Evolutionary conservation across 257 asterid species (phyloP).

Genomic region (Solanum appendiculatum): DNA sequence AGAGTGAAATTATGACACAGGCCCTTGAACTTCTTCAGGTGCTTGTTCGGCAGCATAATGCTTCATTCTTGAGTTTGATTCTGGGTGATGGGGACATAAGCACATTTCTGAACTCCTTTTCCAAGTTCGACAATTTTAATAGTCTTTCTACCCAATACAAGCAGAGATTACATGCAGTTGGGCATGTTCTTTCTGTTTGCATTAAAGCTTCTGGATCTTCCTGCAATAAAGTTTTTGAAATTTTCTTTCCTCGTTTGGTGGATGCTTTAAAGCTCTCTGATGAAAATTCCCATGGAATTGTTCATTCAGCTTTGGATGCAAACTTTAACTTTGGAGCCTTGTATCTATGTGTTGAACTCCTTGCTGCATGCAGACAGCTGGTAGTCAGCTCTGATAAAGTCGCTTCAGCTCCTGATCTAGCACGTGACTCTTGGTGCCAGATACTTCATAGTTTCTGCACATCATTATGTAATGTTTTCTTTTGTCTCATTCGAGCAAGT

Average conservation of each 20-base stretch:
- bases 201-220: constrained; percentile 47
- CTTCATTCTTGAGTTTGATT: constrained; percentile 42
- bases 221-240: constrained; percentile 66
- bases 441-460: constrained; percentile 41
- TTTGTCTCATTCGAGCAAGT: constrained; percentile 31
- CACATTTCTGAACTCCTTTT: constrained; percentile 37
- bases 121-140: constrained; percentile 28
- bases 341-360: constrained; percentile 66
- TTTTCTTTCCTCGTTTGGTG: constrained; percentile 52
- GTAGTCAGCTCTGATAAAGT: constrained; percentile 24
- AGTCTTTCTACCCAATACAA: constrained; percentile 40
- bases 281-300: constrained; percentile 26
- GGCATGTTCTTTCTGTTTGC: constrained; percentile 52
- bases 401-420: constrained; percentile 14
- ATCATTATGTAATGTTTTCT: constrained; percentile 34
- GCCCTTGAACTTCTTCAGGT: constrained; percentile 63
- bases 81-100: constrained; percentile 57
- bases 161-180: constrained; percentile 74
- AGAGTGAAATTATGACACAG: constrained; percentile 52
- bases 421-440: constrained; percentile 33
- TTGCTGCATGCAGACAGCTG: constrained; percentile 64
- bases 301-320: constrained; percentile 8
- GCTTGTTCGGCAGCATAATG: constrained; percentile 32
- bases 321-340: constrained; percentile 46
- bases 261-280: constrained; percentile 48